A percentile compares a stretch with the other conserved stretches of the same genome.
phyloP scores from a whole-genome alignment of 257 asterid species.

The Nicotiana sylvestris region DNA sequence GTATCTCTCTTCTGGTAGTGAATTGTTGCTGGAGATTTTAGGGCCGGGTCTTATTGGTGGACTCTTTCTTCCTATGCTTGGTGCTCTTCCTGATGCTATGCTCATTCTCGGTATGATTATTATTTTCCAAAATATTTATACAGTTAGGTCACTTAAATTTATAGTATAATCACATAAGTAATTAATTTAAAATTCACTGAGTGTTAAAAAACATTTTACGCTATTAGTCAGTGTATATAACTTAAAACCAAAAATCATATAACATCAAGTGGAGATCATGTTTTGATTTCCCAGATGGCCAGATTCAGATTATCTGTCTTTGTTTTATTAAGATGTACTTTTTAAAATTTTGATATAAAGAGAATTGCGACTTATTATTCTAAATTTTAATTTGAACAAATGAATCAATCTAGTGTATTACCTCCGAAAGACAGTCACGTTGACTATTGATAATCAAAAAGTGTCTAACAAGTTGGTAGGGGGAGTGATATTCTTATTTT shows the following conservation, averaged over 20 bases:
- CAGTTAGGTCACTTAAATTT: no score
- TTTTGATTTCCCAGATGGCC: background rate
- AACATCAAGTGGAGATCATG: no score
- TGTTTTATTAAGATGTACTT: background rate
- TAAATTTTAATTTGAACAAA: background rate
- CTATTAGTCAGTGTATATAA: no score
- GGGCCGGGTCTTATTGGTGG: conserved; percentile 93
- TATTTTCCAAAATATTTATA: background rate
- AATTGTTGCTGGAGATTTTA: conserved; percentile 82
- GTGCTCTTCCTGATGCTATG: conserved; percentile 96
- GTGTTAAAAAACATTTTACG: no score
- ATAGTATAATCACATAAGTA: no score
- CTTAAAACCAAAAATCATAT: no score
- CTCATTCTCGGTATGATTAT: conserved; percentile 61
- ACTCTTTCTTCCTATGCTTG: conserved; percentile 76
- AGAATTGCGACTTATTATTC: background rate
- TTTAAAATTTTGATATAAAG: background rate
- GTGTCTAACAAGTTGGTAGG: background rate
- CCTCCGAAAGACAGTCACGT: background rate
- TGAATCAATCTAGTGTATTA: background rate
- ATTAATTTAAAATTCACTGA: no score
- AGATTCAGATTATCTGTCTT: background rate
- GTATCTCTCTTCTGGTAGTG: conserved; percentile 77
- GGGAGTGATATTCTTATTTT: background rate
- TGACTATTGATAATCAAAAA: background rate